A percentile compares a stretch with the other conserved stretches of the same genome.
These are phyloP conservation scores for Phoma sp. DNA, from an alignment of 2,329 filamentous ascomycete species.

Conservation along the genomic window DNA sequence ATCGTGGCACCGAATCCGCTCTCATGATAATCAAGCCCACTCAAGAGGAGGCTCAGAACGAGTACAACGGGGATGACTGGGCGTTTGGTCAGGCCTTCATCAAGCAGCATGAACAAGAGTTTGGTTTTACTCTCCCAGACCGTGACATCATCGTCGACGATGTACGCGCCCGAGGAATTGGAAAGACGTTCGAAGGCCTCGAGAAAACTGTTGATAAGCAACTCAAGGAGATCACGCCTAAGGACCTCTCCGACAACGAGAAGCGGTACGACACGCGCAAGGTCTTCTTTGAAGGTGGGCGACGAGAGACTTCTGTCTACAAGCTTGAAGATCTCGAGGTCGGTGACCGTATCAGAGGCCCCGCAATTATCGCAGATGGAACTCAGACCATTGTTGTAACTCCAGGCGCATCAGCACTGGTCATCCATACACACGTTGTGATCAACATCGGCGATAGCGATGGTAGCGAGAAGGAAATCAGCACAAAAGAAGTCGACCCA, in stretches of 20 bases:
- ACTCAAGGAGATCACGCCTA: constrained; percentile 70
- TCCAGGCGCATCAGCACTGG: constrained; percentile 74
- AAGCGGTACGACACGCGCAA: constrained; percentile 71
- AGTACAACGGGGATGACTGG: constrained; percentile 72
- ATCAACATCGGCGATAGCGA: constrained; percentile 76
- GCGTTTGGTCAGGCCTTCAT: constrained; percentile 85
- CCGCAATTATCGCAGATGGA: constrained; percentile 84
- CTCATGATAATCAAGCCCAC: constrained; percentile 84
- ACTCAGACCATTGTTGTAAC: constrained; percentile 93
- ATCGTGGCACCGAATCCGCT: constrained; percentile 87
- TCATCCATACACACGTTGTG: constrained; percentile 86
- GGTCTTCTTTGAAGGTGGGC: constrained; percentile 86
- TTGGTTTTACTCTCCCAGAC: constrained; percentile 86
- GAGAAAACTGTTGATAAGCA: constrained; percentile 87
- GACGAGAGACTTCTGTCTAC: constrained; percentile 80
- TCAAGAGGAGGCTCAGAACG: constrained; percentile 64
- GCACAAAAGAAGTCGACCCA: constrained; percentile 69
- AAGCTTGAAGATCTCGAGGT: constrained; percentile 76
- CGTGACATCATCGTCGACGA: constrained; percentile 91
- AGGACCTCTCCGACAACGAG: constrained; percentile 60
- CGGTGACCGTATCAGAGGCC: constrained; percentile 76
- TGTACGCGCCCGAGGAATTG: constrained; percentile 85
- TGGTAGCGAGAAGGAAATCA: constrained; percentile 55
- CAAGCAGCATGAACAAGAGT: constrained; percentile 87
- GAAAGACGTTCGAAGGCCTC: constrained; percentile 80